Percentiles rank a stretch among this genome's conserved stretches.
These are phyloP conservation scores for Spencermartinsiella europaea DNA, from an alignment of 805 yeast genomes.

Conservation along the genomic window DNA sequence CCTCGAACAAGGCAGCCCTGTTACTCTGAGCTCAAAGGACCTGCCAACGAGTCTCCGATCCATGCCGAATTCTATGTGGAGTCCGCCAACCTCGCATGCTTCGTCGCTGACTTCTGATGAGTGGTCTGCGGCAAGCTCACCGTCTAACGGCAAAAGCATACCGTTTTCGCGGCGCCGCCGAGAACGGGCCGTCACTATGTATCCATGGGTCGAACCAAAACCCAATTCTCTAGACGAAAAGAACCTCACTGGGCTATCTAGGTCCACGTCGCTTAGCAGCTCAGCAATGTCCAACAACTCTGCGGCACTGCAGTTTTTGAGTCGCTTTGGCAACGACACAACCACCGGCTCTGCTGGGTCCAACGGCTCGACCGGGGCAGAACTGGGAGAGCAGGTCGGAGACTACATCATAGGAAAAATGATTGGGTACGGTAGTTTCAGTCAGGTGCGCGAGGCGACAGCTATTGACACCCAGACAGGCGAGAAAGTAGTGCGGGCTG, in stretches of 20 bases:
- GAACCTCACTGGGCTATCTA: background rate
- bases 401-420: conserved; percentile 61
- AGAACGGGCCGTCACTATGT: conserved; percentile 17
- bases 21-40: conserved; percentile 7
- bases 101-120: conserved; percentile 4
- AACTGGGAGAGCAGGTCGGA: conserved; percentile 55
- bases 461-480: conserved; percentile 27
- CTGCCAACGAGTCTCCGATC: conserved; percentile 1
- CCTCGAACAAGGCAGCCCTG: conserved; percentile 10
- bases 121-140: conserved; percentile 2
- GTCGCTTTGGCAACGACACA: conserved; percentile 15
- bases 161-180: conserved; percentile 16
- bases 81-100: conserved; percentile 7
- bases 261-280: conserved; percentile 7
- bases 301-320: conserved; percentile 21
- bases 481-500: conserved; percentile 39
- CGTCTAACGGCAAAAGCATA: background rate
- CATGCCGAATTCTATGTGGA: background rate
- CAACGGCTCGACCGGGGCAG: conserved; percentile 5
- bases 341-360: background rate
- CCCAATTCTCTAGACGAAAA: too few relatives aligned
- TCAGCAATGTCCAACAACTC: conserved; percentile 13
- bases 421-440: conserved; percentile 90
- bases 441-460: conserved; percentile 68
- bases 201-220: conserved; percentile 5